phyloP scores from a whole-genome alignment of 441 rosid species.

The Aleurites moluccanus region DNA sequence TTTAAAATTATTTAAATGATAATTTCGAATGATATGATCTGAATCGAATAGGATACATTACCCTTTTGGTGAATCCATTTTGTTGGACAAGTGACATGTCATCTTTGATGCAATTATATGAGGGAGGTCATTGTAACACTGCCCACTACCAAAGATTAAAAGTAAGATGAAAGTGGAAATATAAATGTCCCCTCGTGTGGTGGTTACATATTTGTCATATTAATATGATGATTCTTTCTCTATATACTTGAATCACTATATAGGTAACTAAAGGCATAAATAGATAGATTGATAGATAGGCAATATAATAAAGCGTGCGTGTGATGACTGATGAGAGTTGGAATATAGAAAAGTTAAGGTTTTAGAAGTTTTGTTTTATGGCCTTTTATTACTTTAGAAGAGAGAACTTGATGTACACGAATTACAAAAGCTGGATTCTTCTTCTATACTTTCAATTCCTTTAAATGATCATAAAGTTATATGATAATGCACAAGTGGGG shows the following conservation, averaged over 20 bases:
- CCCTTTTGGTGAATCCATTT: neutral
- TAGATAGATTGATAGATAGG: neutral
- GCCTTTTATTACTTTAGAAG: slow-evolving; percentile 11
- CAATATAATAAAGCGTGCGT: slow-evolving; percentile 30
- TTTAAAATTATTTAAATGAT: too few relatives aligned
- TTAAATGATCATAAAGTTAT: slow-evolving; percentile 18
- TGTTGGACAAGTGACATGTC: neutral
- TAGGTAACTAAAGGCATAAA: slow-evolving; percentile 18
- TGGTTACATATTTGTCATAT: slow-evolving; percentile 21
- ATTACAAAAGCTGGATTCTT: slow-evolving; percentile 20
- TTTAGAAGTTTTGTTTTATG: slow-evolving; percentile 32
- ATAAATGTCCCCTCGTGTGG: slow-evolving; percentile 35
- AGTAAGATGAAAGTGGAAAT: slow-evolving; percentile 19
- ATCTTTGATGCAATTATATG: neutral
- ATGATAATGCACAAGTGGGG: slow-evolving; percentile 19
- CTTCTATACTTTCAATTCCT: slow-evolving; percentile 7
- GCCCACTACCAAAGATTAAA: slow-evolving; percentile 3
- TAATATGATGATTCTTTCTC: slow-evolving; percentile 14
- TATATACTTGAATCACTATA: slow-evolving; percentile 14
- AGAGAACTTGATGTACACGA: slow-evolving; percentile 18
- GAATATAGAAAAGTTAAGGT: slow-evolving; percentile 33
- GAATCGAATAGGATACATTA: neutral
- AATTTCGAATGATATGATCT: too few relatives aligned
- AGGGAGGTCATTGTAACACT: neutral
- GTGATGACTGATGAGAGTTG: slow-evolving; percentile 27